Percentiles rank a stretch among this genome's conserved stretches.
These are phyloP conservation scores for Pythium aquatile DNA, from an alignment of 352 stramenopile genomes.

Conservation along the genomic window DNA sequence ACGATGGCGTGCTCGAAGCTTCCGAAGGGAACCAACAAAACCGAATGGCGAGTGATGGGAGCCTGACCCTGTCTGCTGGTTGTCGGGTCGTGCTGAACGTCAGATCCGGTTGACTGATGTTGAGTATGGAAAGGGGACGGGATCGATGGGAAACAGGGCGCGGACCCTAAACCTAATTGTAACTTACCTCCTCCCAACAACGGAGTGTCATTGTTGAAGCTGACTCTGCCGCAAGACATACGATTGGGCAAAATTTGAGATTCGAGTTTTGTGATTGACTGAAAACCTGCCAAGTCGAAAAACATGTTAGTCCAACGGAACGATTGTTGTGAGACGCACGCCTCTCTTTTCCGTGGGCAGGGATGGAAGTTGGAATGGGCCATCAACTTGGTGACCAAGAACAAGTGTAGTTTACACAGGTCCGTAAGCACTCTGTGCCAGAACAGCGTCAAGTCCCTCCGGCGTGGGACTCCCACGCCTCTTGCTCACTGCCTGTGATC, in stretches of 20 bases:
- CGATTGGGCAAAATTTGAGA: not conserved
- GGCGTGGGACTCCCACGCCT: not conserved
- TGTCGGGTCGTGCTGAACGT: constrained; percentile 21
- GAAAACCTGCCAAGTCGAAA: not conserved
- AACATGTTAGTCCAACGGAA: not conserved
- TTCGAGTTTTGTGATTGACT: not conserved
- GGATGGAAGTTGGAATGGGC: not conserved
- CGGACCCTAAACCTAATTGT: not conserved
- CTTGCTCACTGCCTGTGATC: not conserved
- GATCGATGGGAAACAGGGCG: not conserved
- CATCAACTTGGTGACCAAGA: not conserved
- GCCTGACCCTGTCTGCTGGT: not conserved
- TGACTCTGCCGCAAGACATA: not conserved
- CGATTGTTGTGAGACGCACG: not conserved
- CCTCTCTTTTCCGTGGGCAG: not conserved
- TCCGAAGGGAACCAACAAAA: constrained; percentile 6
- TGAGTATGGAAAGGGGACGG: constrained; percentile 3
- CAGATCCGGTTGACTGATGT: not conserved
- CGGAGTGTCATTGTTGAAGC: constrained; percentile 2
- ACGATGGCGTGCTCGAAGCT: not conserved
- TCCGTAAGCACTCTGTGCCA: not conserved
- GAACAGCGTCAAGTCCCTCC: not conserved
- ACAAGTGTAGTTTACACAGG: too few species aligned
- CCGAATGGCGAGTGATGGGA: not conserved
- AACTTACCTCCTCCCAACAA: not conserved